A percentile compares a stretch with the other conserved stretches of the same genome.
phyloP scores from a whole-genome alignment of 805 yeast genomes.

The Wickerhamiella vanderwaltii region DNA sequence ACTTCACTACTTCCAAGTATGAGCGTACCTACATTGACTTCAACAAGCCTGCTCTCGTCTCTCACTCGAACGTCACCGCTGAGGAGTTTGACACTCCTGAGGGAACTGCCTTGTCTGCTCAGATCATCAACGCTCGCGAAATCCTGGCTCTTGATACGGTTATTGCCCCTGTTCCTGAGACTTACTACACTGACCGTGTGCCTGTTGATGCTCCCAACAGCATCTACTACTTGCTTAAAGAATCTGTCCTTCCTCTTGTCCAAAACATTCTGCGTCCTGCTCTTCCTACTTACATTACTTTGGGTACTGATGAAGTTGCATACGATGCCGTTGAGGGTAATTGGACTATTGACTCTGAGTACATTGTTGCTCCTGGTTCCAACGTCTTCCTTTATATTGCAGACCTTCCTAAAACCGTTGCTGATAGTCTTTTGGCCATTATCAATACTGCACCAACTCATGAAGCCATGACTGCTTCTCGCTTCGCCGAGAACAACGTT shows the following conservation, averaged over 20 bases:
- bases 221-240: constrained; percentile 47
- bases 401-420: constrained; percentile 45
- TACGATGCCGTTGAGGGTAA: constrained; percentile 79
- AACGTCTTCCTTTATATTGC: constrained; percentile 62
- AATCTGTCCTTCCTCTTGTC: constrained; percentile 40
- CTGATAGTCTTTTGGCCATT: constrained; percentile 38
- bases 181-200: constrained; percentile 54
- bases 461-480: constrained; percentile 20
- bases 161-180: constrained; percentile 51
- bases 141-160: constrained; percentile 41
- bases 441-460: constrained; percentile 34
- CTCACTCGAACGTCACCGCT: constrained; percentile 33
- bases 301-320: constrained; percentile 78
- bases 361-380: constrained; percentile 70
- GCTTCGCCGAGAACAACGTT: neutral
- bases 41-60: constrained; percentile 53
- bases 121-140: constrained; percentile 35
- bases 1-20: constrained; percentile 28
- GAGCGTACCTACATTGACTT: constrained; percentile 66
- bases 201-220: constrained; percentile 47
- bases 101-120: constrained; percentile 39
- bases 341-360: constrained; percentile 66
- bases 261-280: constrained; percentile 19
- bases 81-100: constrained; percentile 36
- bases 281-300: constrained; percentile 39